Base-by-base conservation (phyloP, 2,329 filamentous ascomycete genomes). In the Mycosphaerella sp. region DNA sequence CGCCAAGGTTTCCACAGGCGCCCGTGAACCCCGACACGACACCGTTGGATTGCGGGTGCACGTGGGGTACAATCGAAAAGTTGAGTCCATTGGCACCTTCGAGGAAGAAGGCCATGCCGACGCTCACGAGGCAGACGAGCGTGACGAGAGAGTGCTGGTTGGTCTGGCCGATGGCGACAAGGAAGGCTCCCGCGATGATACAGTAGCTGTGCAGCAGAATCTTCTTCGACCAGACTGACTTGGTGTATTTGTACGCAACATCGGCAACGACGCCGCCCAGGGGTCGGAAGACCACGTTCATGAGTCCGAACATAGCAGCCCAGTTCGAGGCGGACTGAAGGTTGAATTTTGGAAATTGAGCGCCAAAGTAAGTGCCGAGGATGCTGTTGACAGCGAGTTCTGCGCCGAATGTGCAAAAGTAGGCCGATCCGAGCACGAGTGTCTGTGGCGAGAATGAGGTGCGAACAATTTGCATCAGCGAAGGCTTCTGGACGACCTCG, bases 81-180 rank as follows among this genome's bases (percentile, higher is more conserved):
- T 88, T 93, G 40, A 88, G 84, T 0, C 91, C 91, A 67, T 95
- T 95, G 41, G 84, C 84, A 1, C 86, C 88, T 69, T 95, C 89
- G 42, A 90, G 73, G 74, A 95, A 95, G 67, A 95, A 78, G 1
- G 87, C 88, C 73, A 90, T 79, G 8, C 88, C 79, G 1, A 85
- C 84, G 1, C 84, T 85, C 7, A 95, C 74, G 5, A 95, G 81
- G 1, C 87, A 88, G 53, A 93, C 83, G 78, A 95, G 84, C 2
- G 80, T 82, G 6, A 78, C 72, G 45, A 84, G 69, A 23, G 78
- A 66, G 26, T 83, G 78, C 0, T 87, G 79, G 68, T 93, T 74
- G 0, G 78, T 67, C n/a, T 81, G 64, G 3, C 84, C 84, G 59
- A 86, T 83, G n/a, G 79, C 75, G 59, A 87, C 72, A 54, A 80